Evolutionary conservation across 768 basidiomycete species (phyloP).

Genomic region (Phlebiopsis flavidoalba): DNA sequence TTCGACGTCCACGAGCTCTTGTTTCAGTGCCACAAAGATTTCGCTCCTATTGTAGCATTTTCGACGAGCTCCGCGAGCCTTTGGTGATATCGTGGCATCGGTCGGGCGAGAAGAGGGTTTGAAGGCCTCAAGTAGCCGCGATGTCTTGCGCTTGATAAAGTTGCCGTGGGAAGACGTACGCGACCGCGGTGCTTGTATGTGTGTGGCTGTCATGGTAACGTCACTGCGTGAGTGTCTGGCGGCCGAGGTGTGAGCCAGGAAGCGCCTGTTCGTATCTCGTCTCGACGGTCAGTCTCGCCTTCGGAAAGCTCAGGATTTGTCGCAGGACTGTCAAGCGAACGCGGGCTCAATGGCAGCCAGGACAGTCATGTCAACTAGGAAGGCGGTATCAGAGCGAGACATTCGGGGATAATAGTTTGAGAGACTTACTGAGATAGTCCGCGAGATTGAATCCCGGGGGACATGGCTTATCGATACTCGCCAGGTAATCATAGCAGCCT

Average conservation of each 20-base stretch:
- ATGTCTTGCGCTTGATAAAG: slow-evolving; percentile 68
- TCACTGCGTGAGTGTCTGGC: slow-evolving; percentile 32
- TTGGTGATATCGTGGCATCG: slow-evolving; percentile 40
- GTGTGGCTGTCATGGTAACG: slow-evolving; percentile 51
- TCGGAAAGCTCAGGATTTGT: slow-evolving; percentile 26
- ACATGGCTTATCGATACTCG: slow-evolving; percentile 73
- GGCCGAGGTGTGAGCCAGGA: slow-evolving; percentile 10
- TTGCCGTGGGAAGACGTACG: slow-evolving; percentile 31
- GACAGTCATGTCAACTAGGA: slow-evolving; percentile 38
- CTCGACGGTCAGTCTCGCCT: slow-evolving; percentile 41
- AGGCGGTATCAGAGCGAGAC: slow-evolving; percentile 2
- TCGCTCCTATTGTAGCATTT: slow-evolving; percentile 63
- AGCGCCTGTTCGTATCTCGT: slow-evolving; percentile 75
- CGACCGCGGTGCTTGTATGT: slow-evolving; percentile 36
- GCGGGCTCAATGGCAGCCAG: slow-evolving; percentile 36
- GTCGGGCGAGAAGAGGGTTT: slow-evolving; percentile 29
- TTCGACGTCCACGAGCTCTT: slow-evolving; percentile 50
- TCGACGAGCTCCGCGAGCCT: slow-evolving; percentile 69
- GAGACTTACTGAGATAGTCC: slow-evolving; percentile 79
- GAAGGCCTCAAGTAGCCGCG: slow-evolving; percentile 63
- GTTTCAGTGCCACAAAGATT: slow-evolving; percentile 55
- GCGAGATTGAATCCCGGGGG: slow-evolving; percentile 96
- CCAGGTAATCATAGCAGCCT: slow-evolving; percentile 78
- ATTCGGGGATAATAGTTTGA: background rate
- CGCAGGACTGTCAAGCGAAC: slow-evolving; percentile 26